Base-by-base conservation (phyloP, 2,329 filamentous ascomycete genomes). In the Arthrobotrys conoides region DNA sequence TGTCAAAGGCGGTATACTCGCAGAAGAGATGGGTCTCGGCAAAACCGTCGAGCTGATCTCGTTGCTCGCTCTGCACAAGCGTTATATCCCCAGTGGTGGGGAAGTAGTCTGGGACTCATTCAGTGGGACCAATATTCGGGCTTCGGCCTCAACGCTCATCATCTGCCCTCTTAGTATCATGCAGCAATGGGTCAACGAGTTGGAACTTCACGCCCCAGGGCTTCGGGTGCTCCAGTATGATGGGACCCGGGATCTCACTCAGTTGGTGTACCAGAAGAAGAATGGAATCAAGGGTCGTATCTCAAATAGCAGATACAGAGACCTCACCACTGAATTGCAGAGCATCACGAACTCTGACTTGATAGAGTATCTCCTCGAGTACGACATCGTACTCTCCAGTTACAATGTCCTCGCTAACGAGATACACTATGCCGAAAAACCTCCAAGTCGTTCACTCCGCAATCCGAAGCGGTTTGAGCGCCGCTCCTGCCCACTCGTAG, bases 11-110 rank as follows among this genome's bases (percentile, higher is more conserved):
- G 92, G 92, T 0, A 90, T 93, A 59, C 85, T 95, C 4, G 90
- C 91, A 0, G 92, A 95, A 82, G 92, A 95, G 83, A 95, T 95
- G 92, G 92, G 92, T 0, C 85, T 95, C 0, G 92, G 92, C 0
- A 95, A 95, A 83, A 95, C 92, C 0, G 86, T 94, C 2, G 93
- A 95, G 84, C 86, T 93, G 1, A 89, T 94, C 53, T 88, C 90
- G 3, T 86, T 95, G 10, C 88, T 94, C n/a, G 86, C 89, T 6
- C 85, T 91, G 24, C 89, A 95, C 82, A 86, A 83, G 46, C 87
- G 88, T 33, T 71, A 81, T 5, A 73, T 79, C 38, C 66, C 5
- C 36, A 81, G 20, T 9, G 71, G 64, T 18, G 24, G 57, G n/a
- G 64, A 71, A 16, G 41, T 8, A 0, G 55, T 77, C 38, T 57